Evolutionary conservation across 2,329 filamentous ascomycete genomes (phyloP).

Genomic region (Microcera coccophila): DNA sequence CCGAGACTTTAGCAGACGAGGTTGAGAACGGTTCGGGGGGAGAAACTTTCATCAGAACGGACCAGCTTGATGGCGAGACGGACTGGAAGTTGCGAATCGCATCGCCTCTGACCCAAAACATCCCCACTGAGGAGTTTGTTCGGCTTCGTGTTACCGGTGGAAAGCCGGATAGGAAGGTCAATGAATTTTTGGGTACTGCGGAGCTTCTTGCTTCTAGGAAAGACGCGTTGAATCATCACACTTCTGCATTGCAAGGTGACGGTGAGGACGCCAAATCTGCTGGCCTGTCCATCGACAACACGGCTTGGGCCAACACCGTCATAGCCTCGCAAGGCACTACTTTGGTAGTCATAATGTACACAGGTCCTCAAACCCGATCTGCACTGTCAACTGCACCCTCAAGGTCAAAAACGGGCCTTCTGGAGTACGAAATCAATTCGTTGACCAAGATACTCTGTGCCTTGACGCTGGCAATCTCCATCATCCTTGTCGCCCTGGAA

Average conservation of each 20-base stretch:
- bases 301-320: conserved; percentile 97
- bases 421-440: conserved; percentile 96
- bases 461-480: conserved; percentile 78
- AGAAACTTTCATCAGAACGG: conserved; percentile 95
- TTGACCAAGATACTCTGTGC: conserved; percentile 93
- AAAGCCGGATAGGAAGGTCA: conserved; percentile 89
- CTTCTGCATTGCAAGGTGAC: conserved; percentile 29
- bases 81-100: conserved; percentile 96
- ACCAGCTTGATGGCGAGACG: conserved; percentile 95
- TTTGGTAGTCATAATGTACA: conserved; percentile 88
- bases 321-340: conserved; percentile 89
- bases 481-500: conserved; percentile 83
- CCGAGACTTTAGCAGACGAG: conserved; percentile 23
- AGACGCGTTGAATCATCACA: conserved; percentile 43
- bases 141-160: conserved; percentile 71
- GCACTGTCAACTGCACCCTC: conserved; percentile 89
- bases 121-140: conserved; percentile 68
- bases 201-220: conserved; percentile 61
- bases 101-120: conserved; percentile 77
- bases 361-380: conserved; percentile 87
- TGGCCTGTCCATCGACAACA: conserved; percentile 89
- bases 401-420: conserved; percentile 85
- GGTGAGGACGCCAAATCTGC: conserved; percentile 52
- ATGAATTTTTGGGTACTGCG: conserved; percentile 89
- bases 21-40: conserved; percentile 51